A percentile compares a stretch with the other conserved stretches of the same genome.
Evolutionary conservation across 768 basidiomycete species (phyloP).

Genomic region (Lactifluus volemus): DNA sequence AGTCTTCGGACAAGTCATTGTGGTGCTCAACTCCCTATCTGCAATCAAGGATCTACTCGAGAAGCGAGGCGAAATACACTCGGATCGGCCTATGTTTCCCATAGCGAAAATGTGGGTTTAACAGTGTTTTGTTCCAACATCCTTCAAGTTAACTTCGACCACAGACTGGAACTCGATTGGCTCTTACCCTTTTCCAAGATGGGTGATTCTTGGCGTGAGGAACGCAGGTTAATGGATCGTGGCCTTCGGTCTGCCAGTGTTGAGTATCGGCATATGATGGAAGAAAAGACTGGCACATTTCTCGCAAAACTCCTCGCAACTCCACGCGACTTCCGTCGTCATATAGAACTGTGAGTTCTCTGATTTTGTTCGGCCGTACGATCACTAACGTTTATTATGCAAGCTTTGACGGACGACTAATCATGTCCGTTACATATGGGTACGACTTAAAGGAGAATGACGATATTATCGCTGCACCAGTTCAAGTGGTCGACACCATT

Average conservation of each 20-base stretch:
- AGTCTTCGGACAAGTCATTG: too few relatives aligned
- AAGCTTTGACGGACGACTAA: background rate
- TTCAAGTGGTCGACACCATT: background rate
- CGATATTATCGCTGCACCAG: background rate
- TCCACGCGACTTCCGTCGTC: background rate
- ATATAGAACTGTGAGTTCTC: background rate
- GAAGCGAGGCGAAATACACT: background rate
- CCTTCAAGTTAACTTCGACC: too few relatives aligned
- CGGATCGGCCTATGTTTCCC: slow-evolving; percentile 3
- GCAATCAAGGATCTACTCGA: slow-evolving; percentile 6
- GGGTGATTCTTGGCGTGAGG: too few relatives aligned
- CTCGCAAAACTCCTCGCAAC: background rate
- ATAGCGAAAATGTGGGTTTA: background rate
- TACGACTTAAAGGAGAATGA: background rate
- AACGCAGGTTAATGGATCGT: background rate
- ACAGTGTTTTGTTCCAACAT: too few relatives aligned
- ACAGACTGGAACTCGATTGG: too few relatives aligned
- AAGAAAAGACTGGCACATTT: background rate
- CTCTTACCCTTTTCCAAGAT: too few relatives aligned
- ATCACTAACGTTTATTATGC: background rate
- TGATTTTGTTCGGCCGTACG: background rate
- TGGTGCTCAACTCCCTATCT: background rate
- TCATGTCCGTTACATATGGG: slow-evolving; percentile 2
- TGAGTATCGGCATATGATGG: background rate
- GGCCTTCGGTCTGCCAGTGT: background rate